Percentiles rank a stretch among this genome's conserved stretches.
phyloP scores from a whole-genome alignment of 331 rosid genomes.

The Erythrophleum ivorense region DNA sequence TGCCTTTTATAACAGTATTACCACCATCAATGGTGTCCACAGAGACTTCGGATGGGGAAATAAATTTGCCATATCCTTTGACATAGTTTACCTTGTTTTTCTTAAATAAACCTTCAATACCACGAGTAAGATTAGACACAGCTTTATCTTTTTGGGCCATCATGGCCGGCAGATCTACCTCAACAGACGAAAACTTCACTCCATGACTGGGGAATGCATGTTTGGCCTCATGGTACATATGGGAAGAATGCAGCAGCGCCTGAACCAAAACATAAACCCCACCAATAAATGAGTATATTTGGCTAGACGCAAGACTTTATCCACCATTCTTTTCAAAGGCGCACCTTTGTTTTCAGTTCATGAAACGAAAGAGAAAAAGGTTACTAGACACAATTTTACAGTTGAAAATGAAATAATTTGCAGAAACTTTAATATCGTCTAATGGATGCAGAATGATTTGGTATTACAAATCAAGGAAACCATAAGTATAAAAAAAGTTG shows the following conservation, averaged over 20 bases:
- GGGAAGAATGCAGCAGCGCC: slow-evolving; percentile 85
- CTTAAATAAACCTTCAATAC: slow-evolving; percentile 76
- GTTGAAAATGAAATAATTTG: background rate
- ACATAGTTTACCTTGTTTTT: slow-evolving; percentile 70
- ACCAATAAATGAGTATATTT: slow-evolving; percentile 4
- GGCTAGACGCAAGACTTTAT: too few species aligned
- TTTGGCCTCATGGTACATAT: slow-evolving; percentile 77
- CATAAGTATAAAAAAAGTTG: background rate
- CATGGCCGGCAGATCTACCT: slow-evolving; percentile 78
- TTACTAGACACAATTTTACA: background rate
- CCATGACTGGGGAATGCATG: slow-evolving; percentile 69
- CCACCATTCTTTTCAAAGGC: background rate
- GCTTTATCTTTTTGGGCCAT: slow-evolving; percentile 73
- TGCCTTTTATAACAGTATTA: slow-evolving; percentile 64
- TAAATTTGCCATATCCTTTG: slow-evolving; percentile 66
- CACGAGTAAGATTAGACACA: slow-evolving; percentile 61
- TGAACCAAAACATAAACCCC: slow-evolving; percentile 35
- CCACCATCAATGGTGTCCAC: slow-evolving; percentile 64
- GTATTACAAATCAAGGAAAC: background rate
- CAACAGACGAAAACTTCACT: slow-evolving; percentile 63
- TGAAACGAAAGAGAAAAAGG: background rate
- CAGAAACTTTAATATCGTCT: background rate
- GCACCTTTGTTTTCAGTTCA: background rate
- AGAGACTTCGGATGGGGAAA: slow-evolving; percentile 70
- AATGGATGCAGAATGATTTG: background rate